Base-by-base conservation (phyloP, 2,329 filamentous ascomycete species). In the Cordyceps cicadae region DNA sequence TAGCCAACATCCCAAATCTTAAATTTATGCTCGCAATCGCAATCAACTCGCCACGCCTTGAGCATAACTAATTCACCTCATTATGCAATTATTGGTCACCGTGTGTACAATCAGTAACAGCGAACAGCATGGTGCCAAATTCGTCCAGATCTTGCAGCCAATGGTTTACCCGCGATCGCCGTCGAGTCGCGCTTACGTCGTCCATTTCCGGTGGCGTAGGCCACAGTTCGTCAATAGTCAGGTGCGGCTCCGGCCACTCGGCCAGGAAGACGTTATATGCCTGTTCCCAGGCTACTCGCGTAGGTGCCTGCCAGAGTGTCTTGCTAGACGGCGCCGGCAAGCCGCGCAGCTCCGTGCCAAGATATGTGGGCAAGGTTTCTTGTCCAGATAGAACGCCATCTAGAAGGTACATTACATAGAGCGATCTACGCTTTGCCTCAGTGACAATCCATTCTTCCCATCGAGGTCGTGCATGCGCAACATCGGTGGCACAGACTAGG, bases 401-500 rank as follows among this genome's bases (percentile, higher is more conserved):
- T 49, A 84, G 77, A 3, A 84, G 68, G 59, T 83, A 84, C 75
- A 82, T 79, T 0, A 74, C 72, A 61, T 75, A 82, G 0, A 85
- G 62, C 0, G 79, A 77, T 4, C 82, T 74, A 2, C 81, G 73
- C 62, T 82, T 84, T 0, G 81, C 74, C 49, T 81, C 79, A 0
- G 76, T 76, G 0, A 81, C 67, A 5, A 83, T 76, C 82, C 82
- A 85, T 1, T 73, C 70, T 61, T 82, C 79, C 81, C 81, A 83
- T 7, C 59, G 68, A 0, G 81, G 81, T 2, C 75, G 72, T 0
- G 66, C 62, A 0, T 68, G 68, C 2, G 69, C 61, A 15, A 70
- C 66, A 59, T 83, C 81, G 0, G 75, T 74, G 0, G 63, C 43
- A 51, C 77, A 81, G 9, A 76, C 66, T 1, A 83, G 72, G 0